Evolutionary conservation across 164 flowering plant species (phyloP).

Genomic region (Umbilicus rupestris): DNA sequence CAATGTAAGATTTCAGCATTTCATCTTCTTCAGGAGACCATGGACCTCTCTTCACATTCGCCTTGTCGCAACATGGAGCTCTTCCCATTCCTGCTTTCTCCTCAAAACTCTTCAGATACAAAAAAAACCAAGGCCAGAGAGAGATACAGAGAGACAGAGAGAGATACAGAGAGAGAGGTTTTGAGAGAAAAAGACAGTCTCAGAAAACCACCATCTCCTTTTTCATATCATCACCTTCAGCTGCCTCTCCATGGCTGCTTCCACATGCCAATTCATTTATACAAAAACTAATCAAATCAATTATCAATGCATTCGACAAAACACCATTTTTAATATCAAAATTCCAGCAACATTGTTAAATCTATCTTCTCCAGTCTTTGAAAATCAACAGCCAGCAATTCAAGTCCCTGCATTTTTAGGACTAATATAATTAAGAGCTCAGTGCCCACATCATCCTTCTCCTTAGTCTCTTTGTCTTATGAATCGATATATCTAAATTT

Average conservation of each 20-base stretch:
- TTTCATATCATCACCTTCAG: too few species aligned
- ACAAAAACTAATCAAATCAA: neutral
- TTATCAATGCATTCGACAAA: too few species aligned
- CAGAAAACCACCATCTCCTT: neutral
- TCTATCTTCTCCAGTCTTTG: too few species aligned
- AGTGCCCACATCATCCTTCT: too few species aligned
- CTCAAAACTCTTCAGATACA: neutral
- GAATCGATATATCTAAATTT: neutral
- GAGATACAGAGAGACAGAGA: too few species aligned
- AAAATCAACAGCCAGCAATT: too few species aligned
- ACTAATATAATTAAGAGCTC: too few species aligned
- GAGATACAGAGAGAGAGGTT: neutral
- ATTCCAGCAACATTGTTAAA: too few species aligned
- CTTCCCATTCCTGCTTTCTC: constrained; percentile 24
- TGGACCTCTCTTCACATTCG: constrained; percentile 38
- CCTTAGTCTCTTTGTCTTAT: neutral
- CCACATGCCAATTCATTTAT: neutral
- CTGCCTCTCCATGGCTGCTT: constrained; percentile 4
- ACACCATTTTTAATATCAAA: too few species aligned
- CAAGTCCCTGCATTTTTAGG: too few species aligned
- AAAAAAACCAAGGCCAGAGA: neutral
- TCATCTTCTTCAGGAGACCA: constrained; percentile 46
- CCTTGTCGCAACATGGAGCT: constrained; percentile 39
- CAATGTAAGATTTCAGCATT: constrained; percentile 22
- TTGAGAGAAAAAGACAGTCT: neutral